Evolutionary conservation across 2,329 filamentous ascomycete species (phyloP), one percentile per base, ranked within the genome.

Genomic region (Phyllosticta ampelicida): DNA sequence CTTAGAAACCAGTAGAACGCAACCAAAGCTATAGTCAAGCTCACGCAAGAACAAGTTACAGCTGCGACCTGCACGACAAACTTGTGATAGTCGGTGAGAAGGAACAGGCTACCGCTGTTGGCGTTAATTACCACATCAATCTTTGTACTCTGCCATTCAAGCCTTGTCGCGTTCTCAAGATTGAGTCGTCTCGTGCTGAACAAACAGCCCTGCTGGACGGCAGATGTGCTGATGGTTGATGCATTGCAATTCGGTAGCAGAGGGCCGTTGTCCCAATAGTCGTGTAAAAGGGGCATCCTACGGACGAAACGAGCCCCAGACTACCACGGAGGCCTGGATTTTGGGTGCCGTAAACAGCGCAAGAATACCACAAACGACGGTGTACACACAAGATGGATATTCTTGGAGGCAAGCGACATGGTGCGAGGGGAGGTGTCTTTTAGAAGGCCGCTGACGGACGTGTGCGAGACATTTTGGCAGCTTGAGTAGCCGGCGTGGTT

Each of bases 1-100:
- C 82, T 79, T 59, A 82, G 74, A 66, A 91, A 90, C 84, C 85
- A 90, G 71, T 86, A 87, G 19, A 58, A 58, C 13, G 48, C 48
- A 28, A 58, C 26, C 2, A 52, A 19, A 29, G 54, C 56, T n/a
- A 1, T 74, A 63, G 21, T 16, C 36, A 58, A 26, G 20, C 55
- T 58, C 11, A 20, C 53, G n/a, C 30, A 53, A 1, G 74, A 70
- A 51, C 68, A 71, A 9, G 65, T 64, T 1, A 68, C 63, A 9
- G 70, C 70, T 16, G 70, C 61, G 23, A 71, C 60, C 54, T 71
- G 70, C n/a, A 76, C 63, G 20, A 62, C 62, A 19, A 66, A 64
- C 18, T 61, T 70, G 54, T 61, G 63, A 8, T 62, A 53, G 8
- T 61, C 23, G 23, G 61, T 54, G 53, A 58, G 53, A n/a, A 53